Evolutionary conservation across 805 yeast genomes (phyloP), one percentile per base, ranked within the genome.

Genomic region (Myxozyma nipponensis): DNA sequence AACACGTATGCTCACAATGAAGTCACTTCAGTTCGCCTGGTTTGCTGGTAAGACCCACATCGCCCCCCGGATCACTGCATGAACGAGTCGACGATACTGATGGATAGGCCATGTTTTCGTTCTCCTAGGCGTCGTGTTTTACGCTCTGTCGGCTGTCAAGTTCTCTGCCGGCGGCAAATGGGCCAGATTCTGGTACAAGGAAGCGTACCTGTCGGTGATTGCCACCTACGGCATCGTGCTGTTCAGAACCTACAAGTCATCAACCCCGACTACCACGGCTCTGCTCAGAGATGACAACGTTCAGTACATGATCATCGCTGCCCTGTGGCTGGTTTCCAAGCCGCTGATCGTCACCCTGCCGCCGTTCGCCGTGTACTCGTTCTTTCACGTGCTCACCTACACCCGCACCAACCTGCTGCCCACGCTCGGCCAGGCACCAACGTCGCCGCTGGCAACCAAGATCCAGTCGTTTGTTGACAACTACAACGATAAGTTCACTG

Each of bases 311-410:
- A 18, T 46, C 25, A 69, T 82, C 51, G 81, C 82, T 43, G 57
- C 77, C 54, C 72, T 72, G 39, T 79, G 81, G 81, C 69, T 76
- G 62, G 64, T 82, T 50, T 77, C 88, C 58, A 81, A 83, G 42
- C 78, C 76, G 52, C 77, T 78, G 56, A 67, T 78, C 30, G 64
- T 86, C 48, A 77, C 95, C 1, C 70, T 84, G 56, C 66, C 82
- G 22, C 95, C 97, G 48, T 88, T 85, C 64, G 72, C 79, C 41
- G 71, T 86, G 49, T 90, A 84, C 67, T 83, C 96, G 5, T 64
- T 82, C 18, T 89, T 91, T 79, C 97, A 90, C 66, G 81, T 80
- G 9, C 72, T 89, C 62, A 82, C 84, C 18, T 91, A 86, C 71
- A 57, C 77, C 47, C 79, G 84, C 60, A 74, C 80, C 38, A 77